Base-by-base conservation (phyloP, 257 asterid genomes). In the Jaltomata sinuosa region DNA sequence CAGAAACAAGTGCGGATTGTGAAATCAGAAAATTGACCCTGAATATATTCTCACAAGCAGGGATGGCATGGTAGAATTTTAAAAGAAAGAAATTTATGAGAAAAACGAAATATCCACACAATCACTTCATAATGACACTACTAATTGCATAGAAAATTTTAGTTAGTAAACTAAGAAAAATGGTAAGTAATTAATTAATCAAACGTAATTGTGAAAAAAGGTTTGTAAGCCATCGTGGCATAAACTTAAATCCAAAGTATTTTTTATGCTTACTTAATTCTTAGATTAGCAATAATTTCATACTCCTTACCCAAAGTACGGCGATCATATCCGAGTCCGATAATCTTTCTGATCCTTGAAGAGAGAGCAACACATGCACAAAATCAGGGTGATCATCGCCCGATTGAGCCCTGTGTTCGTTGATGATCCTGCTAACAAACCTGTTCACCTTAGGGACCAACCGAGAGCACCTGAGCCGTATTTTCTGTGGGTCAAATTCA, bases 251-350 rank as follows among this genome's bases (percentile, higher is more conserved):
- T 72, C 11, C 36, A 40, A 76, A 15, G 19, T 7, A 42, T 2
- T 42, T 22, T 55, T 91, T 8, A 67, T 34, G 47, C 49, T n/a
- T n/a, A n/a, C n/a, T n/a, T n/a, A n/a, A n/a, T n/a, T n/a, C n/a
- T n/a, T n/a, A n/a, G 42, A 38, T 47, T 47, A 47, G 16, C 16
- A 47, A 3, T 16, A 47, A 47, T 11, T 47, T 47, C 52, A 47
- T 47, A 10, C 3, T 6, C 6, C 87, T 90, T 91, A 95, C 98
- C 98, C 98, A 95, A 12, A 93, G 95, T 83, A 95, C 95, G 81
- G 98, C 94, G 88, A 94, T 89, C 93, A 93, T 95, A 87, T 95
- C 97, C 3, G 95, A 87, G 40, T 92, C 91, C 10, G 98, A 92
- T 71, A 95, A 77, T 55, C 83, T 89, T 52, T 94, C 91, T 4